A percentile compares a stretch with the other conserved stretches of the same genome.
Evolutionary conservation across 208 protist species (phyloP).

Genomic region (Leptomonas pyrrhocoris): DNA sequence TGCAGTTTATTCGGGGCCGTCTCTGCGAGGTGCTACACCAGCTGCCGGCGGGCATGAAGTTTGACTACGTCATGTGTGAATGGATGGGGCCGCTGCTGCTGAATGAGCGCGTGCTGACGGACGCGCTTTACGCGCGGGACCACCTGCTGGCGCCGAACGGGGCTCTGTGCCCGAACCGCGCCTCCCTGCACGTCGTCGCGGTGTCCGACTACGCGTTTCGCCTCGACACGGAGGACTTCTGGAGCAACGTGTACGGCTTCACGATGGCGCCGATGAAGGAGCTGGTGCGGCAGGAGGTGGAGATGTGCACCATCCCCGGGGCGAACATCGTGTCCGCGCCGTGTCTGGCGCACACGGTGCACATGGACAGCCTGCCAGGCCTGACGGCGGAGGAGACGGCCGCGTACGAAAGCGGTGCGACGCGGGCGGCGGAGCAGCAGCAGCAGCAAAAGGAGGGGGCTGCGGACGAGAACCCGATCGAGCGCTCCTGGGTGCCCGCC

Average conservation of each 20-base stretch:
- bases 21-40: conserved; percentile 64
- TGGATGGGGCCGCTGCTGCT: conserved; percentile 89
- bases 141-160: conserved; percentile 70
- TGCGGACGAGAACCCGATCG: conserved; percentile 61
- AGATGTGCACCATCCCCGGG: conserved; percentile 75
- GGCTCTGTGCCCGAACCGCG: conserved; percentile 79
- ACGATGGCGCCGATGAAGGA: conserved; percentile 90
- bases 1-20: conserved; percentile 77
- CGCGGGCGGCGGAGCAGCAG: conserved; percentile 25
- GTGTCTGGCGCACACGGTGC: conserved; percentile 61
- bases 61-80: conserved; percentile 91
- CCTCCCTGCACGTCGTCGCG: conserved; percentile 84
- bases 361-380: conserved; percentile 51
- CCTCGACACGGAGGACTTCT: conserved; percentile 88
- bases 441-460: too few relatives aligned
- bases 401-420: conserved; percentile 41
- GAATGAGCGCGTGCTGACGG: conserved; percentile 78
- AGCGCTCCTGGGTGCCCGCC: conserved; percentile 43
- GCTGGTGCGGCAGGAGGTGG: conserved; percentile 80
- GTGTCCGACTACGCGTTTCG: conserved; percentile 87
- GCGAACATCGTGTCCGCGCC: conserved; percentile 76
- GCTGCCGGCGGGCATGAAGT: conserved; percentile 68
- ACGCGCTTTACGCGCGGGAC: conserved; percentile 83
- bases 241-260: conserved; percentile 94
- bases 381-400: conserved; percentile 46